Evolutionary conservation across 2,329 filamentous ascomycete species (phyloP), one percentile per base, ranked within the genome.

Genomic region (Coleophoma eucalyptorum): DNA sequence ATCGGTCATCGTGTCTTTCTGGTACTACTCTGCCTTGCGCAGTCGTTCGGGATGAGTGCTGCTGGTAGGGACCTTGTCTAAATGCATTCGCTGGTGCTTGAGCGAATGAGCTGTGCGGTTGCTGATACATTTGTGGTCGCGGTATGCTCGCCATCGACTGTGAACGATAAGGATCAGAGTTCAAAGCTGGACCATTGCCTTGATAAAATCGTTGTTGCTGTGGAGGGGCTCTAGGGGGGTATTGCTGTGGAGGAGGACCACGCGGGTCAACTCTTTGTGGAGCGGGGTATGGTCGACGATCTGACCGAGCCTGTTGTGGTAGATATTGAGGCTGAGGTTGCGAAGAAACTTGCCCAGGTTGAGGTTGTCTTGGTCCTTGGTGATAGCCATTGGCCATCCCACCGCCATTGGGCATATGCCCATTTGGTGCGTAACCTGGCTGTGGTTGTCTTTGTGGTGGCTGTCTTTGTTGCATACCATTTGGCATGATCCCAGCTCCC

Each of bases 1-100:
- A 86, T 51, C 94, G 83, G 69, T 97, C 93, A 62, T 95, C 90
- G 55, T 92, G 88, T 49, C 93, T 84, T 65, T 97, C 92, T 1
- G 94, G 94, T 8, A 99, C 91, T 34, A 94, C 78, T 54, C 94
- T 83, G 32, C 94, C 94, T 67, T 97, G 92, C 8, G 92, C 90
- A 3, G 94, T 99, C 45, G 90, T 96, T 55, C 87, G 80, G 2
- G 90, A 85, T 60, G 83, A 79, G 45, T 57, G 76, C 56, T 72
- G 74, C 59, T 84, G 82, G 64, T 90, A 93, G 31, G 84, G 87
- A 52, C 87, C 84, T 59, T 92, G 87, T 49, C 92, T 86, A 64
- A 91, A 91, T 41, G 86, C 81, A 65, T 86, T 88, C 47, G 87
- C 86, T 21, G 89, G 84, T 12, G 85, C 79, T 66, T 81, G 77